Conservation (phyloP, 2,329 filamentous ascomycete genomes). For the Raffaelea deltoideospora region DNA sequence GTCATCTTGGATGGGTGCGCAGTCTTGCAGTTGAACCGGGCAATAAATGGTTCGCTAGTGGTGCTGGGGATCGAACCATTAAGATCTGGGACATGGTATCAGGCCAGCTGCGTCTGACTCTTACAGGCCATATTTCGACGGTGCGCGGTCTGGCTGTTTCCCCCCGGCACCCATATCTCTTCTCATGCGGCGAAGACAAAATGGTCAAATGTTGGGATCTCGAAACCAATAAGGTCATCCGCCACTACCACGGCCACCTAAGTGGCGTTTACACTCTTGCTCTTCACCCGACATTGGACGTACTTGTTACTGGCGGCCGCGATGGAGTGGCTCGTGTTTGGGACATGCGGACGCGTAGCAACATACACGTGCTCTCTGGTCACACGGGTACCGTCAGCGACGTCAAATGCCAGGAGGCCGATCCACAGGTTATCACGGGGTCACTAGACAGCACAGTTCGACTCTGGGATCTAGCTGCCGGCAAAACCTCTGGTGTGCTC, state of each 20-base stretch:
- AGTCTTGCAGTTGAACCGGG: constrained; percentile 82
- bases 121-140: constrained; percentile 90
- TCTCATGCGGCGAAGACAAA: constrained; percentile 96
- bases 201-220: constrained; percentile 99
- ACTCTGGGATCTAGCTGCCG: constrained; percentile 89
- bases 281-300: constrained; percentile 87
- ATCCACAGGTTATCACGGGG: constrained; percentile 88
- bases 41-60: constrained; percentile 95
- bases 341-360: constrained; percentile 95
- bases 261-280: constrained; percentile 89
- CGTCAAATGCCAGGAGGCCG: constrained; percentile 84
- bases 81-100: constrained; percentile 97
- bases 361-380: constrained; percentile 83
- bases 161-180: constrained; percentile 86
- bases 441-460: constrained; percentile 85
- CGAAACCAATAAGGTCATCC: constrained; percentile 98
- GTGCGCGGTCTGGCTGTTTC: constrained; percentile 87
- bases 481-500: constrained; percentile 88
- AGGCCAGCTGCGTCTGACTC: constrained; percentile 66
- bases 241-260: constrained; percentile 93
- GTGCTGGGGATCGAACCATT: constrained; percentile 89
- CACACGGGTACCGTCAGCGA: constrained; percentile 85
- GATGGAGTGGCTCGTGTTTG: constrained; percentile 92
- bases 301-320: constrained; percentile 84
- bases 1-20: constrained; percentile 90